Evolutionary conservation across 345 rosid species (phyloP).

Genomic region (Rubroshorea leprosula): DNA sequence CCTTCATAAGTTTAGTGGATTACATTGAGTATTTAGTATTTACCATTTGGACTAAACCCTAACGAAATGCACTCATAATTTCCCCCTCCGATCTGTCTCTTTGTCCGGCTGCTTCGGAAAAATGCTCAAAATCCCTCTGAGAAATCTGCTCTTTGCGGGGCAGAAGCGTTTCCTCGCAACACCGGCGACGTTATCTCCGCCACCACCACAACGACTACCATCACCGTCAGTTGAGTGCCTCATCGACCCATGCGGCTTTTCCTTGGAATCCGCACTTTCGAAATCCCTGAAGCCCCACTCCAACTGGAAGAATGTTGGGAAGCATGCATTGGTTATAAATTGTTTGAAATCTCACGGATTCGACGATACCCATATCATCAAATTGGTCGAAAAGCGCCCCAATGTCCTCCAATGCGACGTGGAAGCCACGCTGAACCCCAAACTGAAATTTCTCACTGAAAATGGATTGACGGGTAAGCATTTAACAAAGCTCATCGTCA

Average conservation of each 20-base stretch:
- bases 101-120: no score
- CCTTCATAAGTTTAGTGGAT: no score
- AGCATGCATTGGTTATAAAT: background rate
- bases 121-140: background rate
- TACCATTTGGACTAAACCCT: no score
- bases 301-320: no score
- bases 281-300: no score
- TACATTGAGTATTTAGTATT: no score
- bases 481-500: background rate
- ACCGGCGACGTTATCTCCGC: background rate
- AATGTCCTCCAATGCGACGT: background rate
- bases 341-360: background rate
- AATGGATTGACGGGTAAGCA: background rate
- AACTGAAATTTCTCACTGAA: background rate
- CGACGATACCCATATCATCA: background rate
- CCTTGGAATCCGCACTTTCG: no score
- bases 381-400: background rate
- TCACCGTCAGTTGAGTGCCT: no score
- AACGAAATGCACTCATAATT: no score
- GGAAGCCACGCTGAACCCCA: background rate
- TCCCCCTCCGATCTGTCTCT: no score
- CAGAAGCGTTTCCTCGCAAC: background rate
- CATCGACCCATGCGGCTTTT: no score
- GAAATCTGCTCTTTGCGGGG: background rate
- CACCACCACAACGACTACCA: background rate